Base-by-base conservation (phyloP, 768 basidiomycete genomes). In the Phylloporus rhodoxanthus region DNA sequence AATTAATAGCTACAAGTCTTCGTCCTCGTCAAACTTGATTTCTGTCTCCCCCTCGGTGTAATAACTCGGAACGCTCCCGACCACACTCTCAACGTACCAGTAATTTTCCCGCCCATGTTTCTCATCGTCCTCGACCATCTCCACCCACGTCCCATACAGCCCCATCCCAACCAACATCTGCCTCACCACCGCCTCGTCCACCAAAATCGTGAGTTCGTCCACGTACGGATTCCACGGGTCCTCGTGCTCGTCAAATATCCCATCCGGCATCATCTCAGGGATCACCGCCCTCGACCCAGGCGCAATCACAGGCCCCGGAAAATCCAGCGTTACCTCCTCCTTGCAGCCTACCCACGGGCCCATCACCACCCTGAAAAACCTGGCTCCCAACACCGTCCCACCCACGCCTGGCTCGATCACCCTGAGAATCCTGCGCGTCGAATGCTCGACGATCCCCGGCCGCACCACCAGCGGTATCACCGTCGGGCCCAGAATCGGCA, bases 381-480 rank as follows among this genome's bases (percentile, higher is more conserved):
- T 60, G 15, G 60, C 55, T 23, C 64, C 69, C 20, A 84, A 63
- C 25, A 67, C 74, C 23, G 52, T 41, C 2, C 41, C 37, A 5
- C 15, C 19, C 15, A 30, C 29, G 29, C 32, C 0, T 7, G 5
- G 76, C 2, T 67, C 55, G 5, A 69, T 55, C 48, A 83, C 64
- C 2, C 72, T 60, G 43, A 74, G 74, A 63, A 89, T 72, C 38
- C 73, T 71, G 25, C 87, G 73, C 43, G 82, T 76, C 3, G 82
- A 82, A 33, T 69, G 71, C 63, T 89, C 87, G 46, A 84, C 79
- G 44, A 85, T 64, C 11, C 82, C 84, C 2, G 80, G 69, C 3
- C 69, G 71, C 63, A 85, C 83, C 4, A 80, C 81, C 47, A 76
- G 53, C 1, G 85, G 80, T 33, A 87, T 64, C 8, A 67, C 61